A percentile compares a stretch with the other conserved stretches of the same genome.
phyloP scores from a whole-genome alignment of 1,284 basidiomycete genomes.

The Schizopora paradoxa region DNA sequence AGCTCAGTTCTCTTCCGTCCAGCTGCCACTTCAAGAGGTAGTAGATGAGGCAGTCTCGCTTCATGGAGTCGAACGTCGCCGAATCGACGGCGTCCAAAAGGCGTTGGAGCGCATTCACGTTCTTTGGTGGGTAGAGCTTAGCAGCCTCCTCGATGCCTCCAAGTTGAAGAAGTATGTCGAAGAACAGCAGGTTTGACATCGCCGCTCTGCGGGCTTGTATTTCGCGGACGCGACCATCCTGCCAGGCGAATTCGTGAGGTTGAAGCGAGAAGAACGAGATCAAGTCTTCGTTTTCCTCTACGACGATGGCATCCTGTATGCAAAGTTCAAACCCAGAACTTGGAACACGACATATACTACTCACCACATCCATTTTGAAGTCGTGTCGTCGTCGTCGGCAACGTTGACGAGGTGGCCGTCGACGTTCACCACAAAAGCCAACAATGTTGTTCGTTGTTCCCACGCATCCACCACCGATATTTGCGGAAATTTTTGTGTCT shows the following conservation, averaged over 20 bases:
- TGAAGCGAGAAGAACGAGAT: conserved; percentile 18
- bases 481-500: too few species aligned
- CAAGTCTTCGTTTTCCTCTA: conserved; percentile 4
- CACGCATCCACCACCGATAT: too few species aligned
- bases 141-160: conserved; percentile 56
- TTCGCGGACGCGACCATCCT: conserved; percentile 38
- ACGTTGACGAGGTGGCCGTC: too few species aligned
- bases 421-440: too few species aligned
- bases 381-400: too few species aligned
- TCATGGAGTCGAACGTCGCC: conserved; percentile 63
- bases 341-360: too few species aligned
- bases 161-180: conserved; percentile 63
- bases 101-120: conserved; percentile 42
- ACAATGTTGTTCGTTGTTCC: too few species aligned
- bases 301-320: conserved; percentile 1
- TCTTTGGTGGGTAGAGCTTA: conserved; percentile 62
- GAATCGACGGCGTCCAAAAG: conserved; percentile 56
- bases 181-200: conserved; percentile 60
- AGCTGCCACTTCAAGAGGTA: conserved; percentile 71
- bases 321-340: too few species aligned
- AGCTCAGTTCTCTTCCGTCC: conserved; percentile 55
- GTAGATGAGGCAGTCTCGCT: conserved; percentile 73
- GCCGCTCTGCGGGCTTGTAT: conserved; percentile 57
- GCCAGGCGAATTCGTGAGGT: conserved; percentile 34
- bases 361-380: too few species aligned